Conservation (phyloP, 208 protist genomes). For the Wallacemonas sp. region DNA sequence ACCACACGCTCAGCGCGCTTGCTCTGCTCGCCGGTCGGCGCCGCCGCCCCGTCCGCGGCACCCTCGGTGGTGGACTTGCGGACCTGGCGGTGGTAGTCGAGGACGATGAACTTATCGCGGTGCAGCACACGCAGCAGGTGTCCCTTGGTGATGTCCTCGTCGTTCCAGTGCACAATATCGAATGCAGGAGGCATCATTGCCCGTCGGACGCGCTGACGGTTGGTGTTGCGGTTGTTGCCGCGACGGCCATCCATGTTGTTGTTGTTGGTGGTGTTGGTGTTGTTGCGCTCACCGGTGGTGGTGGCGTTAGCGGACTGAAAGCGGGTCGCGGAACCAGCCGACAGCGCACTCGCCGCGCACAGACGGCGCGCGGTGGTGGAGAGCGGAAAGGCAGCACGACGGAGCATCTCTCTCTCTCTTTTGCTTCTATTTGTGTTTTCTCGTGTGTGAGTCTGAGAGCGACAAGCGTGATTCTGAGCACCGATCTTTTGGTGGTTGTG, state of each 20-base stretch:
- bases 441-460: slow-evolving; percentile 23
- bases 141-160: slow-evolving; percentile 59
- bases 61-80: slow-evolving; percentile 14
- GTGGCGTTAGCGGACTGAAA: slow-evolving; percentile 22
- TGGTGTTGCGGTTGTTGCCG: slow-evolving; percentile 15
- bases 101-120: slow-evolving; percentile 75
- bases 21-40: neutral
- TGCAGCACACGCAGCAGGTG: slow-evolving; percentile 79
- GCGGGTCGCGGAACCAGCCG: slow-evolving; percentile 9
- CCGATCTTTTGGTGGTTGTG: slow-evolving; percentile 43
- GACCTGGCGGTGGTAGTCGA: slow-evolving; percentile 79
- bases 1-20: slow-evolving; percentile 70
- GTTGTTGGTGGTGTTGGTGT: slow-evolving; percentile 28
- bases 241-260: slow-evolving; percentile 17
- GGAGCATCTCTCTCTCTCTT: slow-evolving; percentile 40
- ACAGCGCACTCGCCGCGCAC: slow-evolving; percentile 6
- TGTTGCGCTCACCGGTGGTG: slow-evolving; percentile 15
- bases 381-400: slow-evolving; percentile 19
- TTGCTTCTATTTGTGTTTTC: slow-evolving; percentile 20
- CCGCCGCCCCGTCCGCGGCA: neutral
- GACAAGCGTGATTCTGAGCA: neutral
- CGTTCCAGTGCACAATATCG: slow-evolving; percentile 88
- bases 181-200: slow-evolving; percentile 68
- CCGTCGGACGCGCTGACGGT: slow-evolving; percentile 34
- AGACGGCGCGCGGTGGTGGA: slow-evolving; percentile 20